A percentile compares a stretch with the other conserved stretches of the same genome.
Conservation (phyloP, 352 stramenopile genomes). For the Globisporangium parvum region DNA sequence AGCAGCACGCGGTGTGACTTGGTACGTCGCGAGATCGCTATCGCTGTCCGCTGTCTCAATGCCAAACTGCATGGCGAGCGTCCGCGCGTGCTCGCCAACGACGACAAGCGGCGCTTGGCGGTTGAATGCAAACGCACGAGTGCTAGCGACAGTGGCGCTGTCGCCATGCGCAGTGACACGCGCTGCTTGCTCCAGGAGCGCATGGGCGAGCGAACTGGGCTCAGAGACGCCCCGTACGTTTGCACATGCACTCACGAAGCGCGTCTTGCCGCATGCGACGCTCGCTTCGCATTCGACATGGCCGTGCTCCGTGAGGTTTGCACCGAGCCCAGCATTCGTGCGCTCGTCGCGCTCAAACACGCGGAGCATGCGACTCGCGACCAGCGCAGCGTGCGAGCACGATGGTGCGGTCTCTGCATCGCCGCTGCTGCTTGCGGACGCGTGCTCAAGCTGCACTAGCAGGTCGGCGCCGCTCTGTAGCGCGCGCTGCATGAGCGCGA, state of each 20-base stretch:
- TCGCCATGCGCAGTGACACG: neutral
- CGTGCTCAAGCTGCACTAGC: neutral
- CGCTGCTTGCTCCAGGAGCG: slow-evolving; percentile 29
- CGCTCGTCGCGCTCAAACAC: slow-evolving; percentile 40
- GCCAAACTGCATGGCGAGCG: slow-evolving; percentile 26
- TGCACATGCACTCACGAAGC: slow-evolving; percentile 35
- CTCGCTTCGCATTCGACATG: slow-evolving; percentile 55
- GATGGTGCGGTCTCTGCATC: neutral
- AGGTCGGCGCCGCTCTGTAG: slow-evolving; percentile 18
- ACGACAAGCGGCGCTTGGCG: slow-evolving; percentile 53
- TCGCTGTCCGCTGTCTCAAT: slow-evolving; percentile 23
- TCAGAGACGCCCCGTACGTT: slow-evolving; percentile 37
- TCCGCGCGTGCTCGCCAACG: slow-evolving; percentile 34
- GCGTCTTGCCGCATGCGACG: slow-evolving; percentile 35
- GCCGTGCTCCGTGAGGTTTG: slow-evolving; percentile 47
- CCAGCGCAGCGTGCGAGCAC: slow-evolving; percentile 17
- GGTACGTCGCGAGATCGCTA: slow-evolving; percentile 23
- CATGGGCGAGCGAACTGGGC: slow-evolving; percentile 37
- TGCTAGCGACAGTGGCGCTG: neutral
- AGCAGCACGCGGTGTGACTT: slow-evolving; percentile 26
- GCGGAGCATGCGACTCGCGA: slow-evolving; percentile 29
- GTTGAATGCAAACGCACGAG: slow-evolving; percentile 22
- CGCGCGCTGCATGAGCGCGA: slow-evolving; percentile 29
- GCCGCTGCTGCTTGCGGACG: neutral
- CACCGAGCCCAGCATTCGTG: slow-evolving; percentile 49